Conservation (phyloP, 768 basidiomycete species). For the Polyporus arcularius region DNA sequence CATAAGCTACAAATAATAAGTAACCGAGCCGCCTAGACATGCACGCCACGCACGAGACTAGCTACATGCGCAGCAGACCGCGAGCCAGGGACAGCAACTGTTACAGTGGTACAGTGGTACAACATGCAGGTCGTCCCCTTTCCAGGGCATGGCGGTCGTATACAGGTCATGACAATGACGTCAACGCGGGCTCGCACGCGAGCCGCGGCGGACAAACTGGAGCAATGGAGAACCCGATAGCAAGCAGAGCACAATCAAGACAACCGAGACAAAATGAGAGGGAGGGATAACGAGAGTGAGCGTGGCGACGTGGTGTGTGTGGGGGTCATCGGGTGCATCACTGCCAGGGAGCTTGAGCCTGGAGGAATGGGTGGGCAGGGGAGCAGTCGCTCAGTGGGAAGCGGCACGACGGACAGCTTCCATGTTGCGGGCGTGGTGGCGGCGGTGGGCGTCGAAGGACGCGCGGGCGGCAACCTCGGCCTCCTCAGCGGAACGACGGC, state of each 20-base stretch:
- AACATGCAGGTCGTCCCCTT: slow-evolving; percentile 5
- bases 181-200: slow-evolving; percentile 14
- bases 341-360: not conserved
- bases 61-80: slow-evolving; percentile 4
- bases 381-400: slow-evolving; percentile 11
- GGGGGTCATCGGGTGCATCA: slow-evolving; percentile 1
- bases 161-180: slow-evolving; percentile 6
- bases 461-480: not conserved
- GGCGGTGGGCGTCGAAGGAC: slow-evolving; percentile 5
- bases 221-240: slow-evolving; percentile 8
- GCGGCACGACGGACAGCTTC: slow-evolving; percentile 8
- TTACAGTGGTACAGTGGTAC: slow-evolving; percentile 11
- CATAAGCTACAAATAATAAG: not conserved
- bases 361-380: not conserved
- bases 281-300: slow-evolving; percentile 5
- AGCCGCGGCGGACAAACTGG: not conserved
- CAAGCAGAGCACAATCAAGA: slow-evolving; percentile 1
- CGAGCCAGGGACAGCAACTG: slow-evolving; percentile 13
- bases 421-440: slow-evolving; percentile 18
- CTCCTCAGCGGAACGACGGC: slow-evolving; percentile 7
- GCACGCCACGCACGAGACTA: not conserved
- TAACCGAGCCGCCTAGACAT: slow-evolving; percentile 1
- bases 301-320: not conserved
- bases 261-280: not conserved
- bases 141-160: slow-evolving; percentile 19